Evolutionary conservation across 2,329 filamentous ascomycete genomes (phyloP).

Genomic region (Fusarium sp.): DNA sequence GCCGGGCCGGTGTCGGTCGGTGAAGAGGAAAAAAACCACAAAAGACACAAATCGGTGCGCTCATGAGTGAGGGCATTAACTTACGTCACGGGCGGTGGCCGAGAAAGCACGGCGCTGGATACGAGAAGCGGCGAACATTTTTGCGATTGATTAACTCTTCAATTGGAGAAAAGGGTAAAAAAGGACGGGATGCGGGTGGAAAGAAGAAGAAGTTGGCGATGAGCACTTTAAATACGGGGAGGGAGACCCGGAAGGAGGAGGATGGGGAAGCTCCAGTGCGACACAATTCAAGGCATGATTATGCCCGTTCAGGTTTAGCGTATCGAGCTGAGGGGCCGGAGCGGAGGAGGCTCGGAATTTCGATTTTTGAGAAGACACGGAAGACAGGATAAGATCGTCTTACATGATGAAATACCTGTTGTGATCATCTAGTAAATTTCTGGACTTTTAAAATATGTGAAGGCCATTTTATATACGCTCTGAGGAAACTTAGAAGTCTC

Average conservation of each 20-base stretch:
- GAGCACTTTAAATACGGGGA: constrained; percentile 41
- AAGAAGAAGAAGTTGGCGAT: constrained; percentile 35
- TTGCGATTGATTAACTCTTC: constrained; percentile 42
- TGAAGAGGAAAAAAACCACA: constrained; percentile 24
- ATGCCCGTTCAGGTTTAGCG: constrained; percentile 15
- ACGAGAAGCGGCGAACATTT: constrained; percentile 78
- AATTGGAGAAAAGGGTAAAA: constrained; percentile 38
- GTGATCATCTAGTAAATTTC: background rate
- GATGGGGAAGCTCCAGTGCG: constrained; percentile 31
- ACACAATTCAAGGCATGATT: constrained; percentile 6
- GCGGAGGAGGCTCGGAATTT: constrained; percentile 40
- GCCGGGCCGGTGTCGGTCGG: constrained; percentile 32
- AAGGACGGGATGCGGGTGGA: constrained; percentile 33
- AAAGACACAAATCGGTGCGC: constrained; percentile 10
- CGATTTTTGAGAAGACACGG: constrained; percentile 31
- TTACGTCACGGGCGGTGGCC: constrained; percentile 79
- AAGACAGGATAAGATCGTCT: constrained; percentile 4
- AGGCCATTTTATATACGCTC: background rate
- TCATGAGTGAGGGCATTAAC: constrained; percentile 42
- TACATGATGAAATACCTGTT: background rate
- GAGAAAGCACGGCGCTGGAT: constrained; percentile 85
- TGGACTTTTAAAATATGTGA: too few species aligned
- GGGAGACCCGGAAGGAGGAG: constrained; percentile 27
- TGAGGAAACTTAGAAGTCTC: background rate
- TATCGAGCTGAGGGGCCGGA: constrained; percentile 24